These are phyloP conservation scores for Amanita molliuscula DNA, from an alignment of 768 basidiomycete genomes.

Conservation along the genomic window DNA sequence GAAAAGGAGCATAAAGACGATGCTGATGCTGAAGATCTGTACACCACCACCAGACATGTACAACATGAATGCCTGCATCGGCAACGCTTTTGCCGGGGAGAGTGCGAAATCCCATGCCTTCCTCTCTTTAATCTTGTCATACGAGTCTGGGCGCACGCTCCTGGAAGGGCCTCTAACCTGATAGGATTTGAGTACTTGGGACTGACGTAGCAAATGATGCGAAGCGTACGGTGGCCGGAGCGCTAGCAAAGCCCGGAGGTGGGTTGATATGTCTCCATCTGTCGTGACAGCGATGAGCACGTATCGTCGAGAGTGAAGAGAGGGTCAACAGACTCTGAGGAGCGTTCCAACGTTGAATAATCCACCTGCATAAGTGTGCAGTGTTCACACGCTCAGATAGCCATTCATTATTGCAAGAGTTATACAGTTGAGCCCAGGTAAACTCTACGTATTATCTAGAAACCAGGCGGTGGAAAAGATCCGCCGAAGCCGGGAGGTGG, in stretches of 20 bases:
- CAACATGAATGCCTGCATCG: constrained; percentile 97
- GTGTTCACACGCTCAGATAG: not conserved
- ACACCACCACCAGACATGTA: constrained; percentile 97
- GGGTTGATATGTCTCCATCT: constrained; percentile 5
- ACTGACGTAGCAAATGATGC: not conserved
- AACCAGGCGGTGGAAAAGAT: constrained; percentile 29
- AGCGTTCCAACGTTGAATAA: constrained; percentile 20
- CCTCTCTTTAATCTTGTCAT: constrained; percentile 61
- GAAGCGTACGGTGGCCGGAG: not conserved
- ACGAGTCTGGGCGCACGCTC: constrained; percentile 30
- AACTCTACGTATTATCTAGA: constrained; percentile 8
- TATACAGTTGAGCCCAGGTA: constrained; percentile 9
- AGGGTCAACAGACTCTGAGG: constrained; percentile 2
- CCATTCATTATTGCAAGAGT: not conserved
- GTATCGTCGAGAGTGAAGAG: not conserved
- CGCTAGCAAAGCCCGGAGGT: not conserved
- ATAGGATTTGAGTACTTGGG: constrained; percentile 4
- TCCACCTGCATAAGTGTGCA: constrained; percentile 16
- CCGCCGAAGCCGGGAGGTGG: constrained; percentile 57
- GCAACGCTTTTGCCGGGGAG: constrained; percentile 79
- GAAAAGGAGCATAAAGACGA: constrained; percentile 86
- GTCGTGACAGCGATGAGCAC: not conserved
- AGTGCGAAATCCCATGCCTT: constrained; percentile 84
- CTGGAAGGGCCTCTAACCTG: constrained; percentile 35
- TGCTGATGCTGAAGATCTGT: constrained; percentile 95